Evolutionary conservation across 2,329 filamentous ascomycete species (phyloP).

Genomic region (Salinomyces thailandicus): DNA sequence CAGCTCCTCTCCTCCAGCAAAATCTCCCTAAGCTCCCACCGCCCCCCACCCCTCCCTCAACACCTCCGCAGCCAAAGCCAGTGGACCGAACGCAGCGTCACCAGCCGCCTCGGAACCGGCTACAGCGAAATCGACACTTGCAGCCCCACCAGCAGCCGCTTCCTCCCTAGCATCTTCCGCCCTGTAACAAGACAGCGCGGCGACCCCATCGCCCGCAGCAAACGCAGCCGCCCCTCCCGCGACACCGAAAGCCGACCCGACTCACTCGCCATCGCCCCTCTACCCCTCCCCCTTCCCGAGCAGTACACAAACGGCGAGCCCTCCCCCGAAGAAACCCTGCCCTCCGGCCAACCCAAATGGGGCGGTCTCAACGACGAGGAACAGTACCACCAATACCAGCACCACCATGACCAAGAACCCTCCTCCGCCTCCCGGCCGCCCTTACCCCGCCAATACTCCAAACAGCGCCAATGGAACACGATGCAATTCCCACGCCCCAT

Average conservation of each 20-base stretch:
- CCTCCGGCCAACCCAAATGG: conserved; percentile 22
- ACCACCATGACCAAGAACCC: too few relatives aligned
- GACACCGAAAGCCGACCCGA: conserved; percentile 11
- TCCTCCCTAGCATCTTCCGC: conserved; percentile 27
- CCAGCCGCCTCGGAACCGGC: conserved; percentile 22
- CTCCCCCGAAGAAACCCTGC: conserved; percentile 16
- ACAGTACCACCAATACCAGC: conserved; percentile 3
- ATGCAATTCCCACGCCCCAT: conserved; percentile 24
- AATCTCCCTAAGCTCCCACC: conserved; percentile 17
- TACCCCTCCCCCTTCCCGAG: conserved; percentile 8
- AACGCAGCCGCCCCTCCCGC: conserved; percentile 8
- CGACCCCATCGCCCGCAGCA: conserved; percentile 11
- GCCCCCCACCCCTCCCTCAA: conserved; percentile 2
- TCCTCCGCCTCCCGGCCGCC: conserved; percentile 9
- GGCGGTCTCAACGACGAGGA: conserved; percentile 19
- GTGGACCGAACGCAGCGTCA: conserved; percentile 24
- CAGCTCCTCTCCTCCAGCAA: conserved; percentile 20
- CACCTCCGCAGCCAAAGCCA: conserved; percentile 18
- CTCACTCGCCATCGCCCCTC: conserved; percentile 18
- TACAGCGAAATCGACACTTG: conserved; percentile 17
- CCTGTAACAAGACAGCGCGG: conserved; percentile 20
- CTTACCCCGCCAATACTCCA: conserved; percentile 21
- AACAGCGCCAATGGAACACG: conserved; percentile 22
- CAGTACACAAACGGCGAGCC: conserved; percentile 2
- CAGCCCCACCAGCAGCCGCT: conserved; percentile 24